phyloP scores from a whole-genome alignment of 805 yeast species.

The Myxozyma mucilagina region DNA sequence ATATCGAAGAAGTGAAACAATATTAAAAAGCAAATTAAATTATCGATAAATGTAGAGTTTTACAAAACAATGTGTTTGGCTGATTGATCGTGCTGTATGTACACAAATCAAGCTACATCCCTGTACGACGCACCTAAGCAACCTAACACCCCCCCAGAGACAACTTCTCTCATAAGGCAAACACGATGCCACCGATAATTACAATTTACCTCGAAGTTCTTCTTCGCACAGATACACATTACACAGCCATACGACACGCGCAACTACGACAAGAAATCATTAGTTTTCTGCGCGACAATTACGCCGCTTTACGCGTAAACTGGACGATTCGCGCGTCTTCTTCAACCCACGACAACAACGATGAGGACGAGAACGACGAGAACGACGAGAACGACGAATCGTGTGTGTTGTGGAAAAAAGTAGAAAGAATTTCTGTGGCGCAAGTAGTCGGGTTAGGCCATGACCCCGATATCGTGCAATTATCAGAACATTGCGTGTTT shows the following conservation, averaged over 20 bases:
- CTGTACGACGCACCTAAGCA: too few relatives aligned
- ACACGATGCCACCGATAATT: neutral
- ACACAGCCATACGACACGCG: neutral
- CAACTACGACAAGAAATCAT: slow-evolving; percentile 4
- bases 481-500: slow-evolving; percentile 9
- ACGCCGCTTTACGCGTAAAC: slow-evolving; percentile 19
- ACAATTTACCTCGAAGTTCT: slow-evolving; percentile 21
- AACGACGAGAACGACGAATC: slow-evolving; percentile 12
- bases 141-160: too few relatives aligned
- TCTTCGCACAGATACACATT: neutral
- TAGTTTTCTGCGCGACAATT: slow-evolving; percentile 17
- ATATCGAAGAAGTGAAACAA: too few relatives aligned
- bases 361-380: too few relatives aligned
- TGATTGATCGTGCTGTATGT: too few relatives aligned
- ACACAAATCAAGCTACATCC: too few relatives aligned
- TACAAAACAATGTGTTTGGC: too few relatives aligned
- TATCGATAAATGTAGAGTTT: too few relatives aligned
- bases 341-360: too few relatives aligned
- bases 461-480: slow-evolving; percentile 12
- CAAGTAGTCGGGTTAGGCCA: slow-evolving; percentile 20
- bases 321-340: slow-evolving; percentile 12
- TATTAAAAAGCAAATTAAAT: too few relatives aligned
- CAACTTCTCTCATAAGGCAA: too few relatives aligned
- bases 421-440: slow-evolving; percentile 22
- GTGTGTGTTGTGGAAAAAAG: neutral